Evolutionary conservation across 2,329 filamentous ascomycete genomes (phyloP).

Genomic region (Aspergillus ruber): DNA sequence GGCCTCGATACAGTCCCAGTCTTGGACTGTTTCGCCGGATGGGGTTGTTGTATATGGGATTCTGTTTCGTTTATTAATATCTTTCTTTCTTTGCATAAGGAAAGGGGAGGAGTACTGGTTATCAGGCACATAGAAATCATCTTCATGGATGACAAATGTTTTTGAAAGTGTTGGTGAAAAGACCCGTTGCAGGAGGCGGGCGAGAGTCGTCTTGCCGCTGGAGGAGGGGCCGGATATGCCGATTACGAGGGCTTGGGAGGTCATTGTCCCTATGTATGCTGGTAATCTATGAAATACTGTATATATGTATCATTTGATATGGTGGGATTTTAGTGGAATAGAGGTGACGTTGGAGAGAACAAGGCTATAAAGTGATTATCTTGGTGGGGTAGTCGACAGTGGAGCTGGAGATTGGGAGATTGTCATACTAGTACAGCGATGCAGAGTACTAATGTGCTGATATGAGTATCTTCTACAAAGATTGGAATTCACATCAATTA

Average conservation of each 20-base stretch:
- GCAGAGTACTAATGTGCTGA: too few species aligned
- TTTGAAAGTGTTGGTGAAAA: slow-evolving; percentile 50
- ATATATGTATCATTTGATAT: too few species aligned
- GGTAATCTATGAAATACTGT: too few species aligned
- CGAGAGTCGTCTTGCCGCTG: slow-evolving; percentile 90
- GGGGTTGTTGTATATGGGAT: slow-evolving; percentile 44
- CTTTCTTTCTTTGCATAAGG: not conserved
- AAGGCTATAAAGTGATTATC: too few species aligned
- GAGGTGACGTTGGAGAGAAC: too few species aligned
- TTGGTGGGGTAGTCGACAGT: too few species aligned
- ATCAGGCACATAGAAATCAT: slow-evolving; percentile 90
- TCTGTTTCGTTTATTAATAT: slow-evolving; percentile 13
- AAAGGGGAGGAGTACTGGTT: slow-evolving; percentile 48
- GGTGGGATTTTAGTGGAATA: too few species aligned
- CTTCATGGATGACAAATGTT: slow-evolving; percentile 78
- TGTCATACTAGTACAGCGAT: too few species aligned
- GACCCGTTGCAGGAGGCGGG: slow-evolving; percentile 73
- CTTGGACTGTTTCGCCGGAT: slow-evolving; percentile 55
- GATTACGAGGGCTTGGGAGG: slow-evolving; percentile 52
- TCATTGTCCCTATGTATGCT: not conserved
- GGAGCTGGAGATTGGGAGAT: too few species aligned
- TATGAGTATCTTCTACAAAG: too few species aligned
- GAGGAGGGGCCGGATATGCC: slow-evolving; percentile 86
- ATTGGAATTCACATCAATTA: too few species aligned
- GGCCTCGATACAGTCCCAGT: slow-evolving; percentile 87